Evolutionary conservation across 495 filamentous ascomycete genomes (phyloP), one percentile per base, ranked within the genome.

Genomic region (Aspergillus wentii): DNA sequence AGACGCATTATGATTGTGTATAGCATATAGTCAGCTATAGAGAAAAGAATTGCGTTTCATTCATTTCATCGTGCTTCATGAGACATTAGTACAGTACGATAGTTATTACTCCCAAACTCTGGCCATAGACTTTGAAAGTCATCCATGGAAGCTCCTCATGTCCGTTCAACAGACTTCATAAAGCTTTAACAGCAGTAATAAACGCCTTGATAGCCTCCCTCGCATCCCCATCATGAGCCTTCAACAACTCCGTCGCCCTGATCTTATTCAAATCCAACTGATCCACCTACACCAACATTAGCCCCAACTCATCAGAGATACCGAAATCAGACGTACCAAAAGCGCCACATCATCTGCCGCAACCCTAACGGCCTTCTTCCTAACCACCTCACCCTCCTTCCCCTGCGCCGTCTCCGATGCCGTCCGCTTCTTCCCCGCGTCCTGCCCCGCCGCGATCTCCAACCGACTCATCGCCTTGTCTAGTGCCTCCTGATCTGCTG

Each of bases 171-270:
- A 4, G 14, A 20, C 15, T 29, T 30, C 15, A 35, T 56, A 34
- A 59, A 15, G 27, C 50, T 8, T 31, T 41, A 25, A 62, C 53
- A 29, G 59, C 41, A 8, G 64, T 58, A 23, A 84, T 63, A 46
- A 73, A 82, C 7, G 82, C 83, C 44, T 52, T 75, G 62, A 94
- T 72, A 3, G 88, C 86, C 54, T 72, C 71, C 8, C 75, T 75
- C 1, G 77, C 78, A 64, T 92, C 77, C 0, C 88, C 89, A 25
- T 90, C 86, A 52, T 90, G 71, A n/a, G 74, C 63, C 57, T 78
- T 82, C 26, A 95, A 73, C 37, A 95, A 58, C 32, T 95, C 89
- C 10, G 86, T 94, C 2, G 88, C 89, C 57, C 88, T 92, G 5
- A 53, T 46, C 61, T 92, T 94, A 10, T 68, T 74, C 19, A 95